Percentiles rank a stretch among this genome's conserved stretches.
phyloP scores from a whole-genome alignment of 768 basidiomycete species.

The Leccinum variicolor region DNA sequence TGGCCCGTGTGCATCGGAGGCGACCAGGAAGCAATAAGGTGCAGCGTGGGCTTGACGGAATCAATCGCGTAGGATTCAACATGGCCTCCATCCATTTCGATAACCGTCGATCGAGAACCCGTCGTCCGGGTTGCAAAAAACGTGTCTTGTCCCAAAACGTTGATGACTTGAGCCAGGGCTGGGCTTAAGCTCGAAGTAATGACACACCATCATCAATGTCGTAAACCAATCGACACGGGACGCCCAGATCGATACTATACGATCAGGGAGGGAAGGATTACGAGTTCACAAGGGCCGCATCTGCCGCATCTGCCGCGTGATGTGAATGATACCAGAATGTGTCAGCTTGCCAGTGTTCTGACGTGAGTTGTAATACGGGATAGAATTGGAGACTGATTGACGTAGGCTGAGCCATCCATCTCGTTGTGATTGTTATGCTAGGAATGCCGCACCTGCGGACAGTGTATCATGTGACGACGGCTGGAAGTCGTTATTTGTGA shows the following conservation, averaged over 20 bases:
- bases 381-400: slow-evolving; percentile 38
- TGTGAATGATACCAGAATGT: slow-evolving; percentile 37
- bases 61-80: slow-evolving; percentile 37
- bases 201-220: slow-evolving; percentile 21
- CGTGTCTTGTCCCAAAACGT: slow-evolving; percentile 30
- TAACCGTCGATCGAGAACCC: slow-evolving; percentile 29
- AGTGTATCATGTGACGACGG: background rate
- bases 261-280: slow-evolving; percentile 28
- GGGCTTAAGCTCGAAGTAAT: background rate
- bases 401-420: slow-evolving; percentile 31
- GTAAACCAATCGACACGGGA: slow-evolving; percentile 16
- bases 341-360: slow-evolving; percentile 29
- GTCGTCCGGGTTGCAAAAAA: slow-evolving; percentile 34
- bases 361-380: slow-evolving; percentile 31
- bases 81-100: slow-evolving; percentile 40
- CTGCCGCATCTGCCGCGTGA: slow-evolving; percentile 30
- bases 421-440: slow-evolving; percentile 19
- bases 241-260: slow-evolving; percentile 13
- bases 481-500: slow-evolving; percentile 18
- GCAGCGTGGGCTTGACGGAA: slow-evolving; percentile 33
- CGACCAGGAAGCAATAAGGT: slow-evolving; percentile 42
- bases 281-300: slow-evolving; percentile 40
- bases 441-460: slow-evolving; percentile 24
- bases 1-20: slow-evolving; percentile 40
- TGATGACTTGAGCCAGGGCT: slow-evolving; percentile 20